Base-by-base conservation (phyloP, 108 stramenopile species). In the Aurantiochytrium sp. region DNA sequence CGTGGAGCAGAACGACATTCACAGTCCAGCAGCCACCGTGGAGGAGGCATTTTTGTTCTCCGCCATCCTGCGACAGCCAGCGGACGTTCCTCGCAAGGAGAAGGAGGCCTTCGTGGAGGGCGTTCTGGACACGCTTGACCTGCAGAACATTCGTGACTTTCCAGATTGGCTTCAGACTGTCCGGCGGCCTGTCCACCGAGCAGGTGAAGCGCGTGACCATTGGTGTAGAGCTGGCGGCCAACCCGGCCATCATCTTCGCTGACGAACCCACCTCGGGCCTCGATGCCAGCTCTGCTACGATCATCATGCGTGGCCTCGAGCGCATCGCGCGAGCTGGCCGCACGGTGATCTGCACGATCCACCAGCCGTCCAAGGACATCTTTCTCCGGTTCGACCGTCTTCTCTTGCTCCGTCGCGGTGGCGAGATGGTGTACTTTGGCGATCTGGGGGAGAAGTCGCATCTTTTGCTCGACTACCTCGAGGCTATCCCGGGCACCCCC, bases 311-410 rank as follows among this genome's bases (percentile, higher is more conserved):
- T 32, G 92, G 86, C 15, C 54, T 95, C 31, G 53, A 73, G 27
- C 89, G 86, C 30, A 87, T 94, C 34, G 86, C 90, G 6, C 69
- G 89, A 31, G 90, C 91, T 52, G 93, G 93, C n/a, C 87, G 94
- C 48, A 92, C 93, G 31, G 94, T 96, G 37, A 91, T 94, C 55
- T 93, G 93, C 39, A 96, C 96, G 15, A 96, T 96, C 55, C 96
- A 96, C 73, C 96, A 96, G 90, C 96, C 96, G n/a, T 95, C 95
- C 34, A 87, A 93, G 27, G 94, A 94, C 15, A 94, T 96, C 65
- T 96, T 96, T 89, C 90, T 90, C 59, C 88, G 87, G 4, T 96
- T 95, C 89, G 95, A 95, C 85, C 88, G 86, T 52, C 54, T 65
- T 22, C 90, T 97, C 54, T 93, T 97, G 31, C 89, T 93, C 34